Evolutionary conservation across 805 yeast species (phyloP).

Genomic region (Komagataella kurtzmanii): DNA sequence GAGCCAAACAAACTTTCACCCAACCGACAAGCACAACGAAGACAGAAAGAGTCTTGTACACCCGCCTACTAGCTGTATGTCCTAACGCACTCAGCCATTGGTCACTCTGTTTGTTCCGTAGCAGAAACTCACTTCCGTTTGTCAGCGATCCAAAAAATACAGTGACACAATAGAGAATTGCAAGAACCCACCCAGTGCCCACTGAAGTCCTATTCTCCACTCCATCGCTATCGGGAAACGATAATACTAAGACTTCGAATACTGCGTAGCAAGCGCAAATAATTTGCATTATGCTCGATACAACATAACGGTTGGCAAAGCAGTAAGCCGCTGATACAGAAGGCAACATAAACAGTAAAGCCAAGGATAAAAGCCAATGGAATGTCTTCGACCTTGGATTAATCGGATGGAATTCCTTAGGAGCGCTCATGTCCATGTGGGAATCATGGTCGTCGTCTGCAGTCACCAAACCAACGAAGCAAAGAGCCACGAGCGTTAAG

Average conservation of each 20-base stretch:
- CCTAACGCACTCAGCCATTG: slow-evolving; percentile 24
- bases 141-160: slow-evolving; percentile 42
- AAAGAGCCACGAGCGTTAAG: background rate
- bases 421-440: background rate
- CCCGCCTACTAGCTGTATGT: slow-evolving; percentile 16
- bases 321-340: slow-evolving; percentile 41
- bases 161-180: slow-evolving; percentile 29
- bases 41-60: slow-evolving; percentile 34
- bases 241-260: slow-evolving; percentile 40
- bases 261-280: slow-evolving; percentile 34
- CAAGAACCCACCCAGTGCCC: slow-evolving; percentile 55
- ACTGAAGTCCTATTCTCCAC: slow-evolving; percentile 56
- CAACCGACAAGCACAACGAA: slow-evolving; percentile 48
- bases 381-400: slow-evolving; percentile 36
- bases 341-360: slow-evolving; percentile 36
- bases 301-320: slow-evolving; percentile 34
- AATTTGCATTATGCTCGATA: slow-evolving; percentile 32
- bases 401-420: background rate
- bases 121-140: slow-evolving; percentile 34
- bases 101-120: slow-evolving; percentile 19
- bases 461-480: background rate
- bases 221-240: slow-evolving; percentile 52
- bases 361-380: slow-evolving; percentile 49
- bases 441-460: background rate
- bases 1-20: slow-evolving; percentile 71